A percentile compares a stretch with the other conserved stretches of the same genome.
Conservation (phyloP, 2,329 filamentous ascomycete species). For the Fusarium luffae region DNA sequence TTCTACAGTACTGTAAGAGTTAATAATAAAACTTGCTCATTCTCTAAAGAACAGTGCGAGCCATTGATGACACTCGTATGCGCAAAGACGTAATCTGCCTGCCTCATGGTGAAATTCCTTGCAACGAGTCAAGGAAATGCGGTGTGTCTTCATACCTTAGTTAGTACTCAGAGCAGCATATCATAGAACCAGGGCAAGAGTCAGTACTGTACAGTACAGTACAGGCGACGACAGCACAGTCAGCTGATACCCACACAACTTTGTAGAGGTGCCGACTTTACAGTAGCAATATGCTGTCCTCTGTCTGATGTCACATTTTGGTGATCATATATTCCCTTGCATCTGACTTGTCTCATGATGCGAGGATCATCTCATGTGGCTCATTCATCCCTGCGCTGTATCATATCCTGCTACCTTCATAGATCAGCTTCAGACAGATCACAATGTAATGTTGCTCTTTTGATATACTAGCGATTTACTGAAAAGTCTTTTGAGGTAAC, state of each 20-base stretch:
- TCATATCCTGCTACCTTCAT: not conserved
- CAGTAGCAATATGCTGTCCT: not conserved
- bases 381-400: not conserved
- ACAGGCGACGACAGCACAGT: not conserved
- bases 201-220: not conserved
- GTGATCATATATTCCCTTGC: slow-evolving; percentile 9
- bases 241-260: slow-evolving; percentile 1
- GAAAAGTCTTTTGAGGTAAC: not conserved
- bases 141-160: not conserved
- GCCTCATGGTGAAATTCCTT: slow-evolving; percentile 1
- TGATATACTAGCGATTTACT: not conserved
- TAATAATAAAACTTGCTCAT: not conserved
- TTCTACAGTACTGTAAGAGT: not conserved
- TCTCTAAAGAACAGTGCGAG: slow-evolving; percentile 1
- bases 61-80: not conserved
- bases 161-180: not conserved
- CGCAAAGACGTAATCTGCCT: not conserved
- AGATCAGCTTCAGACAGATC: not conserved
- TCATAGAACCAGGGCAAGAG: not conserved
- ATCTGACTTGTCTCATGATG: slow-evolving; percentile 21
- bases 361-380: slow-evolving; percentile 6
- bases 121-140: slow-evolving; percentile 11
- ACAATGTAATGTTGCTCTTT: not conserved
- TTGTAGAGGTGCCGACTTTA: not conserved
- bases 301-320: not conserved